Evolutionary conservation across 1,284 basidiomycete genomes (phyloP), one percentile per base, ranked within the genome.

Genomic region (Apiotrichum veenhuisii): DNA sequence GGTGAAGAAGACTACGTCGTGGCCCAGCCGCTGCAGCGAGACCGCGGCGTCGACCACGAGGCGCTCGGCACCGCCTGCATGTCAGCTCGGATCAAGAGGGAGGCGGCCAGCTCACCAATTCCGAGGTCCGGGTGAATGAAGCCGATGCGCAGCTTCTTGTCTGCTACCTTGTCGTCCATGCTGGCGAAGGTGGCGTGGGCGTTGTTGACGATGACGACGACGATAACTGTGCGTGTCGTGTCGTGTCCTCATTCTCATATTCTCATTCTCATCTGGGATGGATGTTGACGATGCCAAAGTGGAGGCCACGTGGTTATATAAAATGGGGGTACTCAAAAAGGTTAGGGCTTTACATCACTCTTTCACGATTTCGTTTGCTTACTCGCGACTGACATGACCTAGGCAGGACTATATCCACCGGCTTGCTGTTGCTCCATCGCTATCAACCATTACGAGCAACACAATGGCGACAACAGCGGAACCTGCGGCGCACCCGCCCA

Each of bases 61-160:
- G 44, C 93, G 82, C 76, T 98, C 95, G 1, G 95, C 95, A 15
- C 95, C 95, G 64, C 93, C 93, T 95, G 64, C 10, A 1, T 18
- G 53, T 47, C 22, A 55, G 50, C n/a, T n/a, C n/a, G n/a, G n/a
- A 43, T 26, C 3, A 34, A 14, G n/a, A 8, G 12, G n/a, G 43
- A 37, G 18, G n/a, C 15, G 22, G 18, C 38, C 4, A 26, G 75
- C 82, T 62, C 64, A 89, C 94, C 94, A 53, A 97, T 95, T 50
- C 94, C 94, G 5, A 97, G 81, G 79, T 98, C 94, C 25, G 94
- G 94, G 73, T 98, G 94, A 54, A 97, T 81, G 77, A 97, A 94
- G 4, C 88, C 92, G 61, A 98, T 81, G 17, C 82, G 65, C 44
- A 82, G 66, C 55, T 71, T 70, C 47, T 61, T 63, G 18, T 44